Evolutionary conservation across 1,284 basidiomycete species (phyloP), one percentile per base, ranked within the genome.

Genomic region (Cutaneotrichosporon sp.): DNA sequence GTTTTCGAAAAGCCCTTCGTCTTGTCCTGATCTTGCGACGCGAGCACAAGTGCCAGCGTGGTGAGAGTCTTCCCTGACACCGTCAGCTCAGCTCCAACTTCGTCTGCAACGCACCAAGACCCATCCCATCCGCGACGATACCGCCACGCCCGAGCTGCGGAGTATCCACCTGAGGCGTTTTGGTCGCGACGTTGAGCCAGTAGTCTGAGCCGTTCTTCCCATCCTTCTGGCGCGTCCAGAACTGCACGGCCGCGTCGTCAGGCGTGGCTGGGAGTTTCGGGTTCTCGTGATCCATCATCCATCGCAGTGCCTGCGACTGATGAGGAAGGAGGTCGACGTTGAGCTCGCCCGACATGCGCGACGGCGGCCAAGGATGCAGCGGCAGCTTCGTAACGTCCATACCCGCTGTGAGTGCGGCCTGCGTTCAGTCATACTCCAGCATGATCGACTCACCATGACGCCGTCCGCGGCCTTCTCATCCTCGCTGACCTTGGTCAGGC

Each of bases 91-190:
- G 0, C 0, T 1, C 27, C 22, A 10, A 32, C 4, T n/a, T n/a
- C n/a, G n/a, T n/a, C n/a, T n/a, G 10, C 31, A 31, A 50, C 57
- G 42, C 14, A 62, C 62, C 79, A 54, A 83, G 66, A 55, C 90
- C 90, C 90, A 94, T 94, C 33, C 87, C 87, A 72, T 94, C 91
- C 0, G 87, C 89, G 52, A 88, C 83, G 43, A 93, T 78, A 1
- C 88, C 90, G 17, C 91, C 90, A 59, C 85, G 79, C 5, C 89
- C 89, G 16, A 94, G 80, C 0, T 64, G 59, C 0, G 90, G 90
- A 3, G 80, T 70, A 0, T 74, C 74, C 41, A 79, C 77, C 67
- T 87, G 86, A 17, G 87, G 88, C 3, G 82, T 85, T 62, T 86
- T 85, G 0, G 89, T 91, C 0, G 85, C 88, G 50, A 90, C 85